Evolutionary conservation across 2,329 filamentous ascomycete species (phyloP).

Genomic region (Aspergillus luchuensis): DNA sequence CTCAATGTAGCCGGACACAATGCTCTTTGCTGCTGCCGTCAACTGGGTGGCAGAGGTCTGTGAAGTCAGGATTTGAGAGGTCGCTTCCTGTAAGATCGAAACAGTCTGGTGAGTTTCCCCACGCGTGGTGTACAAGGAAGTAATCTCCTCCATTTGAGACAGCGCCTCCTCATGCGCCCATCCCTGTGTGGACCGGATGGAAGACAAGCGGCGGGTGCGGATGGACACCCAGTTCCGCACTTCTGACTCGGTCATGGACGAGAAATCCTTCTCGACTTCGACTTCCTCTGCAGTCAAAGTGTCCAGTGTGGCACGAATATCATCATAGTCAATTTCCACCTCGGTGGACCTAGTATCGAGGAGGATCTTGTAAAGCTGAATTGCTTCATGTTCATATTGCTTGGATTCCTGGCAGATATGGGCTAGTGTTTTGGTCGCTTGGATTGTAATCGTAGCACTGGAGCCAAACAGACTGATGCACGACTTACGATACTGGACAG

Average conservation of each 20-base stretch:
- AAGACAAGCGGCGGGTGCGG: slow-evolving; percentile 31
- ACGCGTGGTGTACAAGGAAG: slow-evolving; percentile 36
- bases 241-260: slow-evolving; percentile 30
- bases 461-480: slow-evolving; percentile 40
- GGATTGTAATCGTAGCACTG: slow-evolving; percentile 38
- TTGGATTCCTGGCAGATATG: slow-evolving; percentile 41
- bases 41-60: slow-evolving; percentile 33
- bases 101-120: slow-evolving; percentile 32
- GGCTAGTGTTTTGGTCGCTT: slow-evolving; percentile 40
- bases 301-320: slow-evolving; percentile 39
- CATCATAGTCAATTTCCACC: slow-evolving; percentile 34
- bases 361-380: slow-evolving; percentile 39
- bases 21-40: slow-evolving; percentile 36
- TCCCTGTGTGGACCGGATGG: slow-evolving; percentile 34
- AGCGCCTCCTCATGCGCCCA: slow-evolving; percentile 45
- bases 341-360: slow-evolving; percentile 29
- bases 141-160: slow-evolving; percentile 39
- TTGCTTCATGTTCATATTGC: slow-evolving; percentile 37
- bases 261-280: slow-evolving; percentile 18
- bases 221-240: slow-evolving; percentile 32
- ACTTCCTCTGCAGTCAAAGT: slow-evolving; percentile 38
- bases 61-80: slow-evolving; percentile 33
- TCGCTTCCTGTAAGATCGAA: slow-evolving; percentile 36
- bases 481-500: slow-evolving; percentile 36
- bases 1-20: slow-evolving; percentile 40